Evolutionary conservation across 106 monocot species (phyloP).

Genomic region (Gastrodia elata): DNA sequence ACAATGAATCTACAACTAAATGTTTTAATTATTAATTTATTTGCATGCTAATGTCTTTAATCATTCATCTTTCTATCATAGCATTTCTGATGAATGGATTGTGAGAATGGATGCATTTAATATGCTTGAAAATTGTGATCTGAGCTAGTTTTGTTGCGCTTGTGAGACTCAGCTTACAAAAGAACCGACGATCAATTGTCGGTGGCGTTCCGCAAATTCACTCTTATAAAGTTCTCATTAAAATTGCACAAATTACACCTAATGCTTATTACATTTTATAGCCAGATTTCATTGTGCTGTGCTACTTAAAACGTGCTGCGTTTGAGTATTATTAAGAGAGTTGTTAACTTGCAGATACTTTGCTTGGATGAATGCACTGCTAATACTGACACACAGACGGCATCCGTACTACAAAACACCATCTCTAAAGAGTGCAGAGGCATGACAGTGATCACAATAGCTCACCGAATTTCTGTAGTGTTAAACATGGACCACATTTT

Average conservation of each 20-base stretch:
- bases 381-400: slow-evolving; percentile 67
- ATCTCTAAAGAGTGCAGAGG: slow-evolving; percentile 71
- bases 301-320: not conserved
- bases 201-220: too few relatives aligned
- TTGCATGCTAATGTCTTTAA: not conserved
- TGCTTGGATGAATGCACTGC: slow-evolving; percentile 97
- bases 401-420: slow-evolving; percentile 53
- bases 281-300: not conserved
- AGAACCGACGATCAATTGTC: too few relatives aligned
- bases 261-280: too few relatives aligned
- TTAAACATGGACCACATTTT: slow-evolving; percentile 68
- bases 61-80: not conserved
- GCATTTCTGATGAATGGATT: not conserved
- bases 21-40: not conserved
- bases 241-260: too few relatives aligned
- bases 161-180: too few relatives aligned
- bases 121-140: not conserved
- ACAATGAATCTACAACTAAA: not conserved
- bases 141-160: not conserved
- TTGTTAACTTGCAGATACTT: slow-evolving; percentile 51
- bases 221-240: too few relatives aligned
- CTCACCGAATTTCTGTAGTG: slow-evolving; percentile 84
- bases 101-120: slow-evolving; percentile 2
- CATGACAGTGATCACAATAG: slow-evolving; percentile 89
- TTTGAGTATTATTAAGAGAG: not conserved